phyloP scores from a whole-genome alignment of 2,329 filamentous ascomycete genomes.

The Ceratocystis papillata region DNA sequence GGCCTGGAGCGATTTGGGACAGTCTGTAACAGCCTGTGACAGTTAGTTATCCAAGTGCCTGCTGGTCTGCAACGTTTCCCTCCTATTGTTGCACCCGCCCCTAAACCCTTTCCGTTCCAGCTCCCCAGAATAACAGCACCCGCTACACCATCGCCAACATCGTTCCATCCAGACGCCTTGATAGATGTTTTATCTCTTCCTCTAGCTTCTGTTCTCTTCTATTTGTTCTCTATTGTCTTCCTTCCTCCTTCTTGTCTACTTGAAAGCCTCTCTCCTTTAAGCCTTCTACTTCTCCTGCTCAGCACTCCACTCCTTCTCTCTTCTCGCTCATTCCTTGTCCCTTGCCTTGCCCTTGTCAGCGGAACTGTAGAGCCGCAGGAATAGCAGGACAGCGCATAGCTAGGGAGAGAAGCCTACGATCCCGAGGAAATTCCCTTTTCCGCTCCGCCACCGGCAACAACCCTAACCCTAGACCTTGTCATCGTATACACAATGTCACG shows the following conservation, averaged over 20 bases:
- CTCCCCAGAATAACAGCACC: neutral
- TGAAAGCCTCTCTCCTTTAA: neutral
- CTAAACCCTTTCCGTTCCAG: neutral
- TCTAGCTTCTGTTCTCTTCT: neutral
- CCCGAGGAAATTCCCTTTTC: neutral
- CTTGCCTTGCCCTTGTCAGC: neutral
- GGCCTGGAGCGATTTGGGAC: no score
- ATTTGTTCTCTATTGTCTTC: neutral
- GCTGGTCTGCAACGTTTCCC: neutral
- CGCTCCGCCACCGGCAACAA: no score
- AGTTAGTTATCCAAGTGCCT: no score
- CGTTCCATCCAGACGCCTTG: neutral
- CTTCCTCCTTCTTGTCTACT: neutral
- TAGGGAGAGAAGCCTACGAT: neutral
- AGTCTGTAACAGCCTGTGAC: no score
- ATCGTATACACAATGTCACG: no score
- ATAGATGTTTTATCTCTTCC: no score
- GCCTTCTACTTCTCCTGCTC: neutral
- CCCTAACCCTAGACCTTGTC: no score
- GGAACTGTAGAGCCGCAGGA: slow-evolving; percentile 14
- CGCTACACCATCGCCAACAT: neutral
- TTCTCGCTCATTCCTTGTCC: slow-evolving; percentile 7
- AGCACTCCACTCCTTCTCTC: neutral
- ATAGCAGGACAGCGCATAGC: slow-evolving; percentile 15
- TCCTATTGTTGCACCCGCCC: neutral